phyloP scores from a whole-genome alignment of 2,329 filamentous ascomycete genomes.

The Fusarium longipes region DNA sequence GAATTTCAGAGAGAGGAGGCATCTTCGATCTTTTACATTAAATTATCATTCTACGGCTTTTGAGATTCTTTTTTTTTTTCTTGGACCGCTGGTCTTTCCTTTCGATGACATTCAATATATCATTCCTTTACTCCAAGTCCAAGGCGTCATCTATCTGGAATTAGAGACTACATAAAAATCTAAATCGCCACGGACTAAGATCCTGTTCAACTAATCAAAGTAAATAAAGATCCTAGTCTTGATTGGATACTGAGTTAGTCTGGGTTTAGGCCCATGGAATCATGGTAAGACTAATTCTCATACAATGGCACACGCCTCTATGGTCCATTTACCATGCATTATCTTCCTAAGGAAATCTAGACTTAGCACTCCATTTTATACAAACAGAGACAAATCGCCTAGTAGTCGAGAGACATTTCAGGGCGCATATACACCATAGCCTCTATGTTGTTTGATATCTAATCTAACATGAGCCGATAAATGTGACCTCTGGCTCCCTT shows the following conservation, averaged over 20 bases:
- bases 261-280: not conserved
- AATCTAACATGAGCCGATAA: not conserved
- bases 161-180: not conserved
- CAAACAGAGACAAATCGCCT: not conserved
- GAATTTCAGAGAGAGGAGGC: not conserved
- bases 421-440: not conserved
- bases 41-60: not conserved
- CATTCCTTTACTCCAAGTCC: not conserved
- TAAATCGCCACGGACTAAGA: not conserved
- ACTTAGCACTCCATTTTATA: not conserved
- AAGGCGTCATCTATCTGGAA: constrained; percentile 25
- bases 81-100: not conserved
- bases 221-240: not conserved
- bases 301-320: not conserved
- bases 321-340: not conserved
- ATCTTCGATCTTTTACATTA: too few species aligned
- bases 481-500: not conserved
- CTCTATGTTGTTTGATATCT: not conserved
- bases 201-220: not conserved
- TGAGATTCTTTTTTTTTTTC: not conserved
- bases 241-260: not conserved
- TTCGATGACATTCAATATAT: not conserved
- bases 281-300: not conserved
- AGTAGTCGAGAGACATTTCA: not conserved
- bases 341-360: not conserved